phyloP scores from a whole-genome alignment of 495 filamentous ascomycete genomes.

The Daldinia caldariorum region DNA sequence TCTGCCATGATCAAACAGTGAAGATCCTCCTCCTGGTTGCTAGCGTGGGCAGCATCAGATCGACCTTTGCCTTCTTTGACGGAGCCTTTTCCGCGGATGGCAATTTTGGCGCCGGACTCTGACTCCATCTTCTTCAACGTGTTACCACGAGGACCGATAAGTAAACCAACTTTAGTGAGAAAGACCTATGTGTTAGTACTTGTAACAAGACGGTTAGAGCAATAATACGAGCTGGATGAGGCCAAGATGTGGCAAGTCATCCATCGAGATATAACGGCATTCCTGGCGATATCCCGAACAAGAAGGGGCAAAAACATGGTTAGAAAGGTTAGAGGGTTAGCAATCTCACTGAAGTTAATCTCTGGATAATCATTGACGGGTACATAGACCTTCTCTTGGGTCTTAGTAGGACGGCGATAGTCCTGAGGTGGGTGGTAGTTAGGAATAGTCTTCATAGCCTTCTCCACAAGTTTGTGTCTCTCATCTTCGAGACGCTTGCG shows the following conservation, averaged over 20 bases:
- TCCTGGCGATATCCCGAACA: conserved; percentile 52
- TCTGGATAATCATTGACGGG: conserved; percentile 99
- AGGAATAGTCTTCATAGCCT: conserved; percentile 97
- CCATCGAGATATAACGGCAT: conserved; percentile 41
- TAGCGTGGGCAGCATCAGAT: conserved; percentile 97
- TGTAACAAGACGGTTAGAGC: conserved; percentile 56
- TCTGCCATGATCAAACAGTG: conserved; percentile 99
- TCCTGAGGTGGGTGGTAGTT: conserved; percentile 98
- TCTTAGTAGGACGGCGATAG: conserved; percentile 98
- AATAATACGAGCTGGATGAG: conserved; percentile 53
- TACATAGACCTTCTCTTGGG: conserved; percentile 99
- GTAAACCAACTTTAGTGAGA: conserved; percentile 97
- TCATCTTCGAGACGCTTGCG: conserved; percentile 97
- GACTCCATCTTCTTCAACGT: conserved; percentile 99
- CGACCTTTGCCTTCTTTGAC: conserved; percentile 99
- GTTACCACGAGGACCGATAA: conserved; percentile 99
- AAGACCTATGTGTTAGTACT: conserved; percentile 91
- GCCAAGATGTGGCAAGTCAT: conserved; percentile 46
- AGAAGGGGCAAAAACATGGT: conserved; percentile 65
- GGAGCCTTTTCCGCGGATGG: conserved; percentile 98
- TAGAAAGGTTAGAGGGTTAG: conserved; percentile 93
- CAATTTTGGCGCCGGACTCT: conserved; percentile 97
- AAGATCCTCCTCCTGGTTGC: conserved; percentile 99
- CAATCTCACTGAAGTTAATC: conserved; percentile 99
- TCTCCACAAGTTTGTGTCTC: conserved; percentile 96